A percentile compares a stretch with the other conserved stretches of the same genome.
Conservation (phyloP, 2,329 filamentous ascomycete species). For the Penicillium crustosum region DNA sequence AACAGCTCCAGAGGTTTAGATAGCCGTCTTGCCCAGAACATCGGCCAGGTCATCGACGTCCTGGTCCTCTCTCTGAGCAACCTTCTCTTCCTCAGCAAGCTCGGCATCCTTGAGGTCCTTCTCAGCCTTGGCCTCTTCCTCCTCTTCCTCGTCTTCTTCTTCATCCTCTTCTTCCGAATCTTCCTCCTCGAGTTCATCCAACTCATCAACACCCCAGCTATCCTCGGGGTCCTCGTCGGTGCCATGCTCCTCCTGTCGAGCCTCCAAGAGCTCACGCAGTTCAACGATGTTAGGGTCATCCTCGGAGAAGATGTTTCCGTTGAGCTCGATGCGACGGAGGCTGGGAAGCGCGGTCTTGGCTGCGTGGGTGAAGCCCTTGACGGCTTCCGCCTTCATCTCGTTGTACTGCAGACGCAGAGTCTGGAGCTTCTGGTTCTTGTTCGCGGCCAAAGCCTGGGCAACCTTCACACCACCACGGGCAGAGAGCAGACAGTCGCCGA, state of each 20-base stretch:
- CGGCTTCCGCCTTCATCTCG: slow-evolving; percentile 76
- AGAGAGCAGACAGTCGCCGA: slow-evolving; percentile 83
- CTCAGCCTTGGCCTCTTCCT: slow-evolving; percentile 56
- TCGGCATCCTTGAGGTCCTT: slow-evolving; percentile 68
- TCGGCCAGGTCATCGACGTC: slow-evolving; percentile 80
- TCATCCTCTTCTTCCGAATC: slow-evolving; percentile 68
- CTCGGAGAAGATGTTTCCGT: slow-evolving; percentile 92
- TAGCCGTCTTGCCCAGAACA: slow-evolving; percentile 67
- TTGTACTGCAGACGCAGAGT: slow-evolving; percentile 87
- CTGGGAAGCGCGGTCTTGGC: slow-evolving; percentile 68
- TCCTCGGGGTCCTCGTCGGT: slow-evolving; percentile 69
- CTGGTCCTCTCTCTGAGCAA: slow-evolving; percentile 71
- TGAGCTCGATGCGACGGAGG: slow-evolving; percentile 84
- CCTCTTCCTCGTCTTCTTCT: slow-evolving; percentile 68
- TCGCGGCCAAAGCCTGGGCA: slow-evolving; percentile 69
- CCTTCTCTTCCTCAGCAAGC: slow-evolving; percentile 58
- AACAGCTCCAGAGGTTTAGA: slow-evolving; percentile 24
- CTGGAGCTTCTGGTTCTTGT: slow-evolving; percentile 76
- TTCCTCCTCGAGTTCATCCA: slow-evolving; percentile 79
- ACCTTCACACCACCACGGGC: slow-evolving; percentile 74
- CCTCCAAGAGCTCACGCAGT: slow-evolving; percentile 70
- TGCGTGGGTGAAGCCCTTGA: slow-evolving; percentile 70
- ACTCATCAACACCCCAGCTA: slow-evolving; percentile 79
- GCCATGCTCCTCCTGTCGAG: slow-evolving; percentile 69
- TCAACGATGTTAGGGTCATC: slow-evolving; percentile 71